Evolutionary conservation across 2,329 filamentous ascomycete species (phyloP).

Genomic region (Orbilia javanica): DNA sequence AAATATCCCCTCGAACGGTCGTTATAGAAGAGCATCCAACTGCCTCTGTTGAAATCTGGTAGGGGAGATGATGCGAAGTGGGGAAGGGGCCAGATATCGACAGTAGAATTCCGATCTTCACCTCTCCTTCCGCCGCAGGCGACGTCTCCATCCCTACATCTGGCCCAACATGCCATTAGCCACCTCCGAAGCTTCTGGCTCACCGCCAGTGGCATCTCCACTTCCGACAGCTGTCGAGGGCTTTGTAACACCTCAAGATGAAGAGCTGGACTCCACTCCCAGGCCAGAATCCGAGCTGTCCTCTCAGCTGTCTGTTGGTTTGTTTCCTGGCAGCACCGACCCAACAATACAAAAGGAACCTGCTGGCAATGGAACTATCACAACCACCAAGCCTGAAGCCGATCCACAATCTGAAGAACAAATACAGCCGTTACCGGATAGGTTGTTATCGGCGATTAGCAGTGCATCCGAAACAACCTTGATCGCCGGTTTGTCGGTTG

Average conservation of each 20-base stretch:
- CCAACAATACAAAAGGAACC: constrained; percentile 6
- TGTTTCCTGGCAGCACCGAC: constrained; percentile 13
- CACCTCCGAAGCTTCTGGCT: constrained; percentile 34
- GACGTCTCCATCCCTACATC: constrained; percentile 13
- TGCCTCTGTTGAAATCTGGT: constrained; percentile 1
- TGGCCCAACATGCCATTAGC: constrained; percentile 43
- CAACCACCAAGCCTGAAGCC: background rate
- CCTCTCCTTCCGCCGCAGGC: constrained; percentile 19
- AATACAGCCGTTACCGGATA: constrained; percentile 28
- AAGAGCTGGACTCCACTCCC: constrained; percentile 30
- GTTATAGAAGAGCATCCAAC: background rate
- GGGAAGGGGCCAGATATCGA: constrained; percentile 33
- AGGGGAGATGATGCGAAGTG: constrained; percentile 48
- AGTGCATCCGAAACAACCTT: constrained; percentile 44
- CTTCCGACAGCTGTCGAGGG: constrained; percentile 13
- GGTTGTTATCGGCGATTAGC: constrained; percentile 32
- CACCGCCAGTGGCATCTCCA: constrained; percentile 20
- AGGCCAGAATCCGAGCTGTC: constrained; percentile 26
- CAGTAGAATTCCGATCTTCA: constrained; percentile 27
- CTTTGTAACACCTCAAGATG: constrained; percentile 9
- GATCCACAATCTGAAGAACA: constrained; percentile 22
- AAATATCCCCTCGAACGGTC: background rate
- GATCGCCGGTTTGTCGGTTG: constrained; percentile 37
- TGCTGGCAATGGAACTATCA: background rate
- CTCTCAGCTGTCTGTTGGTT: background rate